Evolutionary conservation across 2,329 filamentous ascomycete species (phyloP).

Genomic region (Aspergillus flavus): DNA sequence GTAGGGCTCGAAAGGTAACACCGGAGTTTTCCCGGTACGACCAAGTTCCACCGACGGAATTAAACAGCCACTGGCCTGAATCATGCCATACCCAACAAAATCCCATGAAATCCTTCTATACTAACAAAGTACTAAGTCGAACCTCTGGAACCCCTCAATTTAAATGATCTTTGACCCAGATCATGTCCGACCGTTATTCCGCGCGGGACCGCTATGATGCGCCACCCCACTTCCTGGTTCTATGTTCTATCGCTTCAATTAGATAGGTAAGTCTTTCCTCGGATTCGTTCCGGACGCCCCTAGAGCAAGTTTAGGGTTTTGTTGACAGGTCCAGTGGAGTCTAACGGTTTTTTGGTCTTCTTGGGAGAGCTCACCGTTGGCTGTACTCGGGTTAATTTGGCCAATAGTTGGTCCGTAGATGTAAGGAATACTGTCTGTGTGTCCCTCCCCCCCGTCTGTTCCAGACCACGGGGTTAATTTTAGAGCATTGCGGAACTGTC

Average conservation of each 20-base stretch:
- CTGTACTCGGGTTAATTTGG: neutral
- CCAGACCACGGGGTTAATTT: neutral
- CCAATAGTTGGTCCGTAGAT: neutral
- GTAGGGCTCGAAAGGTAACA: neutral
- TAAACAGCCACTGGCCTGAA: neutral
- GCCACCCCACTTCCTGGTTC: neutral
- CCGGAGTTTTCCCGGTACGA: slow-evolving; percentile 3
- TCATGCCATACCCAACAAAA: neutral
- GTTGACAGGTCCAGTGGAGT: neutral
- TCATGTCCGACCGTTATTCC: slow-evolving; percentile 3
- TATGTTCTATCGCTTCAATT: neutral
- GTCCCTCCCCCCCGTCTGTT: too few relatives aligned
- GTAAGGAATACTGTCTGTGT: neutral
- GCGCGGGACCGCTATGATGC: neutral
- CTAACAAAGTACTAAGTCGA: neutral
- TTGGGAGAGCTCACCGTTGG: neutral
- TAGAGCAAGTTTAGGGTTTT: too few relatives aligned
- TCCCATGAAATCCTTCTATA: neutral
- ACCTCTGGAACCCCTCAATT: neutral
- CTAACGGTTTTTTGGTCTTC: neutral
- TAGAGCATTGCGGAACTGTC: neutral
- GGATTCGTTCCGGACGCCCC: too few relatives aligned
- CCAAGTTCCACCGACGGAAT: neutral
- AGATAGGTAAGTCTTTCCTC: too few relatives aligned
- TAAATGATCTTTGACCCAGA: neutral